Conservation (phyloP, 176 grass and related monocot genomes). For the Saccharum spontaneum region DNA sequence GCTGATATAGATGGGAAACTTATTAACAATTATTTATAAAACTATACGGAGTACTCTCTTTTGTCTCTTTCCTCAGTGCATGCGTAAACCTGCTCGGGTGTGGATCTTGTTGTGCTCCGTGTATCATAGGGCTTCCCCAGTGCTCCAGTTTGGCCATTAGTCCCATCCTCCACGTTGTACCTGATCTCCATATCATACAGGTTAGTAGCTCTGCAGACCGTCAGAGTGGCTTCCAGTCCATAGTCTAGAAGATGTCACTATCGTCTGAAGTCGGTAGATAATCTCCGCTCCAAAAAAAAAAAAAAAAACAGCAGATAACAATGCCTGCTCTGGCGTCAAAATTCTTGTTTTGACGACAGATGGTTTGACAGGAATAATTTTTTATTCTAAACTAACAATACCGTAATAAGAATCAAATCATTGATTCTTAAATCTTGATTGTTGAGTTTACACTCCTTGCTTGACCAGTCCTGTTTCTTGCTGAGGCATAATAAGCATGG, state of each 20-base stretch:
- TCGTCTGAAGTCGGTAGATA: constrained; percentile 4
- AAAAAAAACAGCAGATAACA: not conserved
- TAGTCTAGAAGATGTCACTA: not conserved
- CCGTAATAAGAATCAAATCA: not conserved
- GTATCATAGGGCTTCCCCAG: not conserved
- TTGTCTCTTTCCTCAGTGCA: not conserved
- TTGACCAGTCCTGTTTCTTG: constrained; percentile 4
- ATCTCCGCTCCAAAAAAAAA: not conserved
- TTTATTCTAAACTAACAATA: not conserved
- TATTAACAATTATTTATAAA: not conserved
- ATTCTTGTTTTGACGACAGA: constrained; percentile 1
- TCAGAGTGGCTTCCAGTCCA: too few species aligned
- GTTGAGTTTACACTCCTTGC: not conserved
- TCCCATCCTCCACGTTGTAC: too few species aligned
- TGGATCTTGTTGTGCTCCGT: not conserved
- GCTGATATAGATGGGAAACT: not conserved
- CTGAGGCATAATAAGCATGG: not conserved
- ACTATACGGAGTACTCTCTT: not conserved
- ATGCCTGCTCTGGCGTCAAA: not conserved
- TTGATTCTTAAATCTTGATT: constrained; percentile 1
- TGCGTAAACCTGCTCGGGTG: not conserved
- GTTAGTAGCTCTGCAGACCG: too few species aligned
- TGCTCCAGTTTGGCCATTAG: not conserved
- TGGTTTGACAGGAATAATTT: not conserved
- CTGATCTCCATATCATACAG: too few species aligned